Percentiles rank a stretch among this genome's conserved stretches.
phyloP scores from a whole-genome alignment of 371 early-diverging fungal species.

The Syncephalis fuscata region DNA sequence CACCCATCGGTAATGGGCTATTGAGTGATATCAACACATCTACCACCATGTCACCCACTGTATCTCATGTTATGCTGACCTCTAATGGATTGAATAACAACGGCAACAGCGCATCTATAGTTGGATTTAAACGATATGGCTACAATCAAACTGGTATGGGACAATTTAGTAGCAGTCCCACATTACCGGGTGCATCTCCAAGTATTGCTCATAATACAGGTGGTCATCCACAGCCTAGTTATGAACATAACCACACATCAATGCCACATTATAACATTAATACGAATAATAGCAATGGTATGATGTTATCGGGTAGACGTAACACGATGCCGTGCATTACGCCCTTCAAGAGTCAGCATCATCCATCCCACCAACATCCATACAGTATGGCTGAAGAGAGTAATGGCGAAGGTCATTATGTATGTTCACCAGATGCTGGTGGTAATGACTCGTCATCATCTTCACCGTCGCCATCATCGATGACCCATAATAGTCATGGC shows the following conservation, averaged over 20 bases:
- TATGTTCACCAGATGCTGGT: no score
- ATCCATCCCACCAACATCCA: no score
- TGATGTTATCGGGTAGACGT: neutral
- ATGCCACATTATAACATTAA: slow-evolving; percentile 1
- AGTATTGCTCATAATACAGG: slow-evolving; percentile 2
- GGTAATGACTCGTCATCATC: no score
- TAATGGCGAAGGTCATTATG: no score
- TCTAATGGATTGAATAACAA: slow-evolving; percentile 1
- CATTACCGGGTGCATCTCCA: neutral
- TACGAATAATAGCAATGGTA: neutral
- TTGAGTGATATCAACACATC: no score
- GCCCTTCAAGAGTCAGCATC: neutral
- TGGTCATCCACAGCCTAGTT: slow-evolving; percentile 1
- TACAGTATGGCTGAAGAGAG: no score
- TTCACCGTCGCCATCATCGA: no score
- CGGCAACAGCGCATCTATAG: neutral
- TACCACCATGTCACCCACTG: slow-evolving; percentile 1
- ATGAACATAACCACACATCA: slow-evolving; percentile 3
- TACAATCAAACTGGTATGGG: no score
- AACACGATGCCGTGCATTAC: no score
- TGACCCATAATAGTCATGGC: no score
- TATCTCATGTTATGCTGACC: slow-evolving; percentile 9
- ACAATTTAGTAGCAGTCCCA: neutral
- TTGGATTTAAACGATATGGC: neutral
- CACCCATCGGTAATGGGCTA: no score